phyloP scores from a whole-genome alignment of 192 early-diverging fungal species.

The Coemansia erecta region DNA sequence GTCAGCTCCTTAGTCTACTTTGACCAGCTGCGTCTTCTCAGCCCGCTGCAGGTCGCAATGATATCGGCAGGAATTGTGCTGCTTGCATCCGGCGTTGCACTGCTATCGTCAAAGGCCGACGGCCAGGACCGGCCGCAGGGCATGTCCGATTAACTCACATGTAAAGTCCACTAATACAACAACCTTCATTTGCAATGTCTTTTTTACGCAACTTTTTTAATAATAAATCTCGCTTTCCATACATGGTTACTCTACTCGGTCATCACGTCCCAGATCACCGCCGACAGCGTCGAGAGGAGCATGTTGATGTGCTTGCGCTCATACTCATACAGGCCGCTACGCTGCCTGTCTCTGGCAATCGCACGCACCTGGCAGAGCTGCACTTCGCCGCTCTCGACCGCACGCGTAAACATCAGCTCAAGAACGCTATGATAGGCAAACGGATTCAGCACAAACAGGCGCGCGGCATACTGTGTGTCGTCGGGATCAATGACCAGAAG shows the following conservation, averaged over 20 bases:
- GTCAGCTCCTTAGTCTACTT: constrained; percentile 81
- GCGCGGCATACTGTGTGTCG: constrained; percentile 25
- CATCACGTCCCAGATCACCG: constrained; percentile 43
- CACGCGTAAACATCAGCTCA: constrained; percentile 43
- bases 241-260: constrained; percentile 6
- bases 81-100: constrained; percentile 62
- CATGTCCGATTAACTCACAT: constrained; percentile 5
- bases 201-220: no score
- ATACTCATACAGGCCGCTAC: constrained; percentile 43
- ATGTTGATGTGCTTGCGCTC: constrained; percentile 55
- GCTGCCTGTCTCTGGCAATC: constrained; percentile 30
- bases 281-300: constrained; percentile 48
- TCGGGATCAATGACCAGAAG: constrained; percentile 42
- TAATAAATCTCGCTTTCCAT: no score
- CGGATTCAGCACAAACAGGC: constrained; percentile 49
- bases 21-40: constrained; percentile 64
- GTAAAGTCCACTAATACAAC: no score
- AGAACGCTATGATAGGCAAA: constrained; percentile 43
- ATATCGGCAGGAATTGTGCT: constrained; percentile 66
- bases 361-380: constrained; percentile 33
- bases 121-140: constrained; percentile 31
- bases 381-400: constrained; percentile 17
- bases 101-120: constrained; percentile 59
- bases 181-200: neutral
- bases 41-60: constrained; percentile 59